Evolutionary conservation across 2,329 filamentous ascomycete genomes (phyloP).

Genomic region (Cladosporium oxysporum): DNA sequence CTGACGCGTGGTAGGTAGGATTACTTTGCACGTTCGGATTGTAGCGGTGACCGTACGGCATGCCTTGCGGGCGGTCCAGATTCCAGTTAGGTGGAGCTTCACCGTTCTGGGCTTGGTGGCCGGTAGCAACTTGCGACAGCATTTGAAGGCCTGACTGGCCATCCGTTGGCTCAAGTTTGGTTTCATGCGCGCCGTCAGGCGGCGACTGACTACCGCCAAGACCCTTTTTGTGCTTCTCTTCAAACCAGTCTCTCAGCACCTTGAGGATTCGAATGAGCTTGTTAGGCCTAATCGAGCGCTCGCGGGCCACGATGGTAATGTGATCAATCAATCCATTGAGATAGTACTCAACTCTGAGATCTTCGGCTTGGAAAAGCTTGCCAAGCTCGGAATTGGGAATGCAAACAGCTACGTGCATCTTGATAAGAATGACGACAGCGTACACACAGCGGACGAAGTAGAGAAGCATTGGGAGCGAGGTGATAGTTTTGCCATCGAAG

Average conservation of each 20-base stretch:
- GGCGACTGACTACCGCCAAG: slow-evolving; percentile 22
- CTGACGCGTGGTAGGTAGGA: neutral
- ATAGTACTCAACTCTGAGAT: slow-evolving; percentile 50
- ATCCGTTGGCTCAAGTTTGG: slow-evolving; percentile 12
- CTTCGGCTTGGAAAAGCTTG: slow-evolving; percentile 51
- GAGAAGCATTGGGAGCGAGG: slow-evolving; percentile 47
- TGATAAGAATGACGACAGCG: slow-evolving; percentile 60
- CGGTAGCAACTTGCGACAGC: slow-evolving; percentile 31
- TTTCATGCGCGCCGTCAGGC: slow-evolving; percentile 19
- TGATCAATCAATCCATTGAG: slow-evolving; percentile 46
- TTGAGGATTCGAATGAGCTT: slow-evolving; percentile 52
- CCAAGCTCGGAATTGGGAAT: slow-evolving; percentile 51
- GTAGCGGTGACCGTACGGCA: slow-evolving; percentile 15
- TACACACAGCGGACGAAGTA: slow-evolving; percentile 57
- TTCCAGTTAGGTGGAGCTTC: neutral
- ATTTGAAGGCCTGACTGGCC: slow-evolving; percentile 28
- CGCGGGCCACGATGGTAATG: slow-evolving; percentile 13
- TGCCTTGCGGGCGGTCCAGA: slow-evolving; percentile 1
- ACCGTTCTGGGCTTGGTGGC: slow-evolving; percentile 20
- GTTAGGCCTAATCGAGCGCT: slow-evolving; percentile 13
- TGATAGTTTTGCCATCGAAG: slow-evolving; percentile 47
- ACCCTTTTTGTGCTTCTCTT: slow-evolving; percentile 37
- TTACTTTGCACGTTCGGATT: slow-evolving; percentile 2
- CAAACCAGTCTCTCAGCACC: slow-evolving; percentile 48
- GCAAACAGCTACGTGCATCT: slow-evolving; percentile 59